Evolutionary conservation across 1,139 yeast genomes (phyloP).

Genomic region (Taphrina communis): DNA sequence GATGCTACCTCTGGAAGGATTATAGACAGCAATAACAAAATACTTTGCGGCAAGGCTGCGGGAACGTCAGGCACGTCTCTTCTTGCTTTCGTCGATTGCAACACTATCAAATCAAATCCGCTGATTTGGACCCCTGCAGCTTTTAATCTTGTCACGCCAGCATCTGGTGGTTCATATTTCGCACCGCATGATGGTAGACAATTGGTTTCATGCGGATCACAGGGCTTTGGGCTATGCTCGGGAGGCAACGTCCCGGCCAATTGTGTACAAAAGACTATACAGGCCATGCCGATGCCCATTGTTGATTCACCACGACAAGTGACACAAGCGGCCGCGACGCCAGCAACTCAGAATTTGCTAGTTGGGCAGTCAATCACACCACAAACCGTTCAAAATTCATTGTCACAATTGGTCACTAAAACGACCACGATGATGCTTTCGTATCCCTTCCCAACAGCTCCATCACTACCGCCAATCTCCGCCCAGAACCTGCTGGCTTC

Average conservation of each 20-base stretch:
- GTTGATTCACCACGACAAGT: background rate
- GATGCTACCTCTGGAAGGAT: background rate
- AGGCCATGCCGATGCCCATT: background rate
- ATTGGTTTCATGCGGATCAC: constrained; percentile 1
- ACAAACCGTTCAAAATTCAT: background rate
- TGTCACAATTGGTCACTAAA: background rate
- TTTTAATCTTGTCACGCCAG: background rate
- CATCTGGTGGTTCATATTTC: background rate
- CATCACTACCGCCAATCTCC: background rate
- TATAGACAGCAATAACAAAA: constrained; percentile 3
- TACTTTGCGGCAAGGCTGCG: background rate
- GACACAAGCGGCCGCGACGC: no score
- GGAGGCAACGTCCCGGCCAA: background rate
- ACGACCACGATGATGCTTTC: background rate
- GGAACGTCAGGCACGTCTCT: background rate
- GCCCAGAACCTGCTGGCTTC: background rate
- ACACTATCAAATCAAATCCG: background rate
- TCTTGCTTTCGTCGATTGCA: background rate
- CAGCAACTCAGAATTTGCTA: no score
- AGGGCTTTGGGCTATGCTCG: background rate
- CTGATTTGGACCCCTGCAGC: constrained; percentile 1
- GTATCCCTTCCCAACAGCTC: background rate
- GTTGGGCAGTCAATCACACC: background rate
- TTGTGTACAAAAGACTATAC: constrained; percentile 4
- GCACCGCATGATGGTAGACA: background rate